Evolutionary conservation across 2,329 filamentous ascomycete species (phyloP).

Genomic region (Epichloe festucae): DNA sequence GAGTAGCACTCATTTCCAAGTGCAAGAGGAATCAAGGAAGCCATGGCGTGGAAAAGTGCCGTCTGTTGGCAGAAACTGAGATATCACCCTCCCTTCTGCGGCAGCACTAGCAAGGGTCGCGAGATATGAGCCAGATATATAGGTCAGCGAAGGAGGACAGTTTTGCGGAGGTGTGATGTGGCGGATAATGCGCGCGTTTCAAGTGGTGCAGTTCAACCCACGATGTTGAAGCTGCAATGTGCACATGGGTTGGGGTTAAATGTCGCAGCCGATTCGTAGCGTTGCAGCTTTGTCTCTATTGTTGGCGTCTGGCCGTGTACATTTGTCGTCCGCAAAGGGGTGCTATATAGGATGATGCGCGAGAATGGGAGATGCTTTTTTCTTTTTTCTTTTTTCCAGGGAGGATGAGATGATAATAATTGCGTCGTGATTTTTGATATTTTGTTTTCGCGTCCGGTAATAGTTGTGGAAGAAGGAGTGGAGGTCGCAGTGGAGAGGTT

Average conservation of each 20-base stretch:
- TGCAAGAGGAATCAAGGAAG: slow-evolving; percentile 19
- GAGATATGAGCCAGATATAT: not conserved
- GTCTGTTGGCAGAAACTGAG: not conserved
- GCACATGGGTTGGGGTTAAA: not conserved
- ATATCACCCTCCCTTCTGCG: not conserved
- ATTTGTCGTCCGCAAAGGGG: not conserved
- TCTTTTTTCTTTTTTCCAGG: no score
- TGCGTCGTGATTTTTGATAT: not conserved
- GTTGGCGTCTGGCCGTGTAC: not conserved
- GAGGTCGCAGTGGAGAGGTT: not conserved
- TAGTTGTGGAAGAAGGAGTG: not conserved
- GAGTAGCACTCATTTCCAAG: slow-evolving; percentile 10
- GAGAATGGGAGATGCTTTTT: no score
- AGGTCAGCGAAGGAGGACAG: not conserved
- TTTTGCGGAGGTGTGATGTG: not conserved
- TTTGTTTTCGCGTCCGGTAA: not conserved
- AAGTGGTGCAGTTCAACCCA: slow-evolving; percentile 1
- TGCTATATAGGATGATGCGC: not conserved
- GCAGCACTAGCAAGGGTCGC: not conserved
- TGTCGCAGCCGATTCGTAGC: not conserved
- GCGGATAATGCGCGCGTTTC: slow-evolving; percentile 4
- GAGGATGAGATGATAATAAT: not conserved
- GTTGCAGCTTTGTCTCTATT: not conserved
- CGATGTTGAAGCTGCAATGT: not conserved
- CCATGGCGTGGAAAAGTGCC: slow-evolving; percentile 10